Evolutionary conservation across 2,329 filamentous ascomycete species (phyloP).

Genomic region (Lecanosticta acicola): DNA sequence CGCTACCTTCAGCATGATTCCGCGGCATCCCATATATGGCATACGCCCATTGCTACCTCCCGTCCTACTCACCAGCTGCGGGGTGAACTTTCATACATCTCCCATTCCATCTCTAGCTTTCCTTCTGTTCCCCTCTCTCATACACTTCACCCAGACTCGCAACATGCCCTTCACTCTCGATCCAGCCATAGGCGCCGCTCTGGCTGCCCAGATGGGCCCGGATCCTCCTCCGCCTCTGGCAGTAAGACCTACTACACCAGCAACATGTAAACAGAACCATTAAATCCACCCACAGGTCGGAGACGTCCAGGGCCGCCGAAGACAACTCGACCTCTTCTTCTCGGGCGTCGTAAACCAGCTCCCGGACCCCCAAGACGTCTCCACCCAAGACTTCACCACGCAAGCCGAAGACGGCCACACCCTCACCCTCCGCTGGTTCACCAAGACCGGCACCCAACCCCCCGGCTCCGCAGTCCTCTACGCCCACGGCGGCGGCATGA

Average conservation of each 20-base stretch:
- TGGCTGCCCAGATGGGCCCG: constrained; percentile 1
- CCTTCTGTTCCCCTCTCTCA: too few relatives aligned
- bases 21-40: too few relatives aligned
- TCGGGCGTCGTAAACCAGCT: neutral
- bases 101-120: too few relatives aligned
- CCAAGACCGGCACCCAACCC: constrained; percentile 6
- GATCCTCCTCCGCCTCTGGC: constrained; percentile 2
- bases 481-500: constrained; percentile 41
- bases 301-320: constrained; percentile 1
- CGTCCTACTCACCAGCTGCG: too few relatives aligned
- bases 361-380: neutral
- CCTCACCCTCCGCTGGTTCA: constrained; percentile 20
- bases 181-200: too few relatives aligned
- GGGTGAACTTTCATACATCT: too few relatives aligned
- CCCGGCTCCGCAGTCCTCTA: constrained; percentile 31
- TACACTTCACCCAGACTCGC: too few relatives aligned
- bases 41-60: too few relatives aligned
- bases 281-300: neutral
- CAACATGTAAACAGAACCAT: neutral
- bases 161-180: too few relatives aligned
- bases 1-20: too few relatives aligned
- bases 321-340: neutral
- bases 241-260: neutral
- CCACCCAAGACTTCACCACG: constrained; percentile 12
- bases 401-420: constrained; percentile 16